These are phyloP conservation scores for Kitagawia praeruptora DNA, from an alignment of 129 eudicot species.

Conservation along the genomic window DNA sequence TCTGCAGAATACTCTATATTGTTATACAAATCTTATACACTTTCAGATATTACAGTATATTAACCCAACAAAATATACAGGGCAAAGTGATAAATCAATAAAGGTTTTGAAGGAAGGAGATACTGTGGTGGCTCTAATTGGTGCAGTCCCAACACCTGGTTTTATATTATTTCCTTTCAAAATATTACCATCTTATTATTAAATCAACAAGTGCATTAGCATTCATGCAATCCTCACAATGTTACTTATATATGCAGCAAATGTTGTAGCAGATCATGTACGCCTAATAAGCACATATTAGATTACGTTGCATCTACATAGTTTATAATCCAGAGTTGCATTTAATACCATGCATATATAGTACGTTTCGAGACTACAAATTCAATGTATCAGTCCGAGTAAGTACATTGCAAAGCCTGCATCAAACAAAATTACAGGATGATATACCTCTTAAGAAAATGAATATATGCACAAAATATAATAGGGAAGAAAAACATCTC, in stretches of 20 bases:
- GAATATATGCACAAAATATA: neutral
- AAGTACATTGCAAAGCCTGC: neutral
- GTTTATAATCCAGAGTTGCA: neutral
- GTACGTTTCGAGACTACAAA: neutral
- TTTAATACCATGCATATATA: neutral
- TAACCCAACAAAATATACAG: constrained; percentile 23
- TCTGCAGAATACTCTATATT: neutral
- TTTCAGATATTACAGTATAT: neutral
- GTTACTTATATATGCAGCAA: too few species aligned
- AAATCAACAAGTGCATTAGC: too few species aligned
- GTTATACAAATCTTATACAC: neutral
- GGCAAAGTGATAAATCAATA: constrained; percentile 65
- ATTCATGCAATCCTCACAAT: too few species aligned
- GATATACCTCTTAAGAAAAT: neutral
- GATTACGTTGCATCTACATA: neutral
- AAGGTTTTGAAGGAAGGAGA: constrained; percentile 83
- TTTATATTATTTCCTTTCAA: constrained; percentile 10
- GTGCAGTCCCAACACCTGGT: constrained; percentile 67
- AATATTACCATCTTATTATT: too few species aligned
- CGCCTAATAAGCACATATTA: neutral
- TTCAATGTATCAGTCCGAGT: neutral
- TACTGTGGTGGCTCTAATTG: constrained; percentile 56
- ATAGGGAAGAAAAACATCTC: neutral
- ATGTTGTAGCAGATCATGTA: neutral
- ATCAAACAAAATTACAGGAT: neutral